phyloP scores from a whole-genome alignment of 179 eudicot genomes.

The Sideroxylon spinosum region DNA sequence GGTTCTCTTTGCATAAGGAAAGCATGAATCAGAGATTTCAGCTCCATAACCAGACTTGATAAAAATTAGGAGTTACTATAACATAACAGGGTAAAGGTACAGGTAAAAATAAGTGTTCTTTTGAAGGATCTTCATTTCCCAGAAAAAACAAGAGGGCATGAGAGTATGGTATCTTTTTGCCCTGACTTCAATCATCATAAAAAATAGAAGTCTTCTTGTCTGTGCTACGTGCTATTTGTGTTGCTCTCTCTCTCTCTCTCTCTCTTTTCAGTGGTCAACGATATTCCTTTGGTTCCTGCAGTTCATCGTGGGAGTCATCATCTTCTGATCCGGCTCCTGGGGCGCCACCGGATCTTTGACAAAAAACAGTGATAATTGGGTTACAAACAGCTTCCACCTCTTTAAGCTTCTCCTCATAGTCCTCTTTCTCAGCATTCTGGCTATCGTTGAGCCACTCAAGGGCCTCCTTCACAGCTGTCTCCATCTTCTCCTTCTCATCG shows the following conservation, averaged over 20 bases:
- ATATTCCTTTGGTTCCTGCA: not conserved
- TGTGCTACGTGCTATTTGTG: not conserved
- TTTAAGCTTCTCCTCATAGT: slow-evolving; percentile 30
- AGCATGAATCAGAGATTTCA: not conserved
- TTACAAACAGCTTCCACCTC: slow-evolving; percentile 48
- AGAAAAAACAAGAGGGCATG: not conserved
- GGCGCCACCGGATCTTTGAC: no score
- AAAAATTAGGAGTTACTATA: not conserved
- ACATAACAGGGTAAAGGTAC: not conserved
- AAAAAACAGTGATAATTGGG: slow-evolving; percentile 24
- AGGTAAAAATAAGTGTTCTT: not conserved
- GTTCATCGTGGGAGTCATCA: not conserved
- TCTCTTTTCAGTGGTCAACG: not conserved
- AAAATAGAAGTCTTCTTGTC: not conserved
- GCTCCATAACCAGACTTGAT: not conserved
- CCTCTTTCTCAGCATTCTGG: slow-evolving; percentile 27
- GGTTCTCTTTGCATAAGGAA: not conserved
- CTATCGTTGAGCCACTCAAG: slow-evolving; percentile 34
- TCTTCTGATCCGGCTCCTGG: no score
- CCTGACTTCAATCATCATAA: not conserved
- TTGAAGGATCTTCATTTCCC: slow-evolving; percentile 2
- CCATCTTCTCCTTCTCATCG: slow-evolving; percentile 45
- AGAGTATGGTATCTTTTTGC: not conserved
- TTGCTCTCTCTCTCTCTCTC: not conserved
- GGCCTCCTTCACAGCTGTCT: slow-evolving; percentile 41